Base-by-base conservation (phyloP, 2,329 filamentous ascomycete genomes). In the Podosphaera aphanis region DNA sequence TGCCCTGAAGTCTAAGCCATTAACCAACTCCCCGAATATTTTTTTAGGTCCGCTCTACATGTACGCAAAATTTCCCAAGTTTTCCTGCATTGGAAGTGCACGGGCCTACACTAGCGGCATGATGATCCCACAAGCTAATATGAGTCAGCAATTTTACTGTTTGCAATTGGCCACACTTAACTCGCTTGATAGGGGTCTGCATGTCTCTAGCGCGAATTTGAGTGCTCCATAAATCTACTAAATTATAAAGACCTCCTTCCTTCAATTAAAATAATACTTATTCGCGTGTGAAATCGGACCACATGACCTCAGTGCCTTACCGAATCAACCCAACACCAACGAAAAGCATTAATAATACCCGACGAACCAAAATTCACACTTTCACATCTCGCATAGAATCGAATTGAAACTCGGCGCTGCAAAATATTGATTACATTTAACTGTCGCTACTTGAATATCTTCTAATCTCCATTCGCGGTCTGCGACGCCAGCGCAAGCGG, bases 241-340 rank as follows among this genome's bases (percentile, higher is more conserved):
- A 39, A 39, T 39, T 39, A 39, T 39, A 39, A 39, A 39, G 37
- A 15, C 37, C 37, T 39, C 20, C 20, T 39, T 19, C 37, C 37
- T 39, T 20, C 37, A 19, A 20, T 15, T 16, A 39, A 39, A n/a
- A 20, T 15, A 7, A 20, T 13, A 20, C 3, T 16, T 20, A 20
- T 23, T 11, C 37, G 37, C 20, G 37, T 39, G 20, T 20, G 18
- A 19, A 19, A 39, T 20, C 37, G 16, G 37, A 23, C 37, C 37
- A 39, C 37, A 39, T 39, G 37, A 39, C 37, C 37, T 33, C 18
- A 39, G 37, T 20, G 10, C 37, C 18, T 20, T 39, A 39, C 18
- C 37, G 20, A 39, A 23, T 23, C 37, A 13, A 23, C 37, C 16
- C n/a, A 33, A 33, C 29, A 33, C 29, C 15, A 13, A n/a, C 29